phyloP scores from a whole-genome alignment of 768 basidiomycete species.

The Brasilioporus rufonigricans region DNA sequence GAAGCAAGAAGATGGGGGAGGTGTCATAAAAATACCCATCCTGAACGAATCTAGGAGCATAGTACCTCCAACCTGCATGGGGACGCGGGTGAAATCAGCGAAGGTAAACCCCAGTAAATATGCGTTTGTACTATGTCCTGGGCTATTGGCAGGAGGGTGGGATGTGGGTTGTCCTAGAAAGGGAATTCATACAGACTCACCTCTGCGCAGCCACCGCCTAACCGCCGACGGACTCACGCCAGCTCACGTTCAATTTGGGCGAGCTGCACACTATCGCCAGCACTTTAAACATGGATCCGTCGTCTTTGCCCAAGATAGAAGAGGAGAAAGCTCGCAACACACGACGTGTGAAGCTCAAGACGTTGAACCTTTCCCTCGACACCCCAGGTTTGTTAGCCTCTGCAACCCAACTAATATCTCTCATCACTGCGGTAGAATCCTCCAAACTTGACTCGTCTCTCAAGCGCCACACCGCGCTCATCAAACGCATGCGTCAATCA shows the following conservation, averaged over 20 bases:
- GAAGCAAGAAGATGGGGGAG: background rate
- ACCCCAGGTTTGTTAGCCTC: slow-evolving; percentile 42
- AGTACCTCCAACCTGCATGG: background rate
- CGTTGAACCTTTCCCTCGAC: slow-evolving; percentile 48
- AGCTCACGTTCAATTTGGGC: background rate
- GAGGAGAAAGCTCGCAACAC: slow-evolving; percentile 52
- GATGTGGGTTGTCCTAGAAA: slow-evolving; percentile 9
- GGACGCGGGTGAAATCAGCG: background rate
- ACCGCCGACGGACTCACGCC: slow-evolving; percentile 8
- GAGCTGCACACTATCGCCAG: slow-evolving; percentile 2
- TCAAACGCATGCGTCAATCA: slow-evolving; percentile 88
- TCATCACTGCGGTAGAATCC: slow-evolving; percentile 45
- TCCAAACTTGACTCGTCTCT: slow-evolving; percentile 89
- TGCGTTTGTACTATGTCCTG: too few species aligned
- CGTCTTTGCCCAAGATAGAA: slow-evolving; percentile 37
- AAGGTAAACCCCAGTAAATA: too few species aligned
- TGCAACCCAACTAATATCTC: background rate
- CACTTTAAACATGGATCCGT: slow-evolving; percentile 19
- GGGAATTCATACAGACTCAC: slow-evolving; percentile 5
- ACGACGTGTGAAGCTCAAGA: slow-evolving; percentile 59
- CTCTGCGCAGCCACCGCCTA: slow-evolving; percentile 9
- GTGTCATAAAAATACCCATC: too few species aligned
- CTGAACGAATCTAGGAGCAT: too few species aligned
- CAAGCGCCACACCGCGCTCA: slow-evolving; percentile 93
- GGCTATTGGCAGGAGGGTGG: background rate